phyloP scores from a whole-genome alignment of 495 filamentous ascomycete genomes.

The Neurospora sp. region DNA sequence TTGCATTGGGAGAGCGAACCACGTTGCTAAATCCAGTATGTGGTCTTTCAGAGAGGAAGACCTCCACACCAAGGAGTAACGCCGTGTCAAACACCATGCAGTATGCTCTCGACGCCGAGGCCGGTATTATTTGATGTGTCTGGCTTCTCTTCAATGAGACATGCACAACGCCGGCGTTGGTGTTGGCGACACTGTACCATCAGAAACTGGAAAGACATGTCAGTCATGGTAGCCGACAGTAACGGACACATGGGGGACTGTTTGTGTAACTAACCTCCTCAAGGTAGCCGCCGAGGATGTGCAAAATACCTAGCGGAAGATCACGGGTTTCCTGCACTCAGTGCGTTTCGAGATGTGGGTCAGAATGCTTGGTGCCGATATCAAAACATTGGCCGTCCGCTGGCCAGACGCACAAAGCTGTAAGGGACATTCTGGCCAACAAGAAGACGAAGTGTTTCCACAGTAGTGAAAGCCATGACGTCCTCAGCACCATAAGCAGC shows the following conservation, averaged over 20 bases:
- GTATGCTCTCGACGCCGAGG: neutral
- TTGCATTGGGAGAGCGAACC: neutral
- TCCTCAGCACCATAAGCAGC: constrained; percentile 70
- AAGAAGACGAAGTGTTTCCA: constrained; percentile 64
- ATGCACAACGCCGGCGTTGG: neutral
- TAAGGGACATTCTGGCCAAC: constrained; percentile 81
- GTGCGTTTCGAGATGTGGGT: neutral
- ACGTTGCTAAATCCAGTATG: neutral
- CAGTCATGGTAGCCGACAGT: neutral
- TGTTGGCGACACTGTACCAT: neutral
- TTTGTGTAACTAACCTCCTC: neutral
- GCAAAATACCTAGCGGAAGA: neutral
- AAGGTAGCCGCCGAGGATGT: neutral
- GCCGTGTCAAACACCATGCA: neutral
- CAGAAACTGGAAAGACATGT: neutral
- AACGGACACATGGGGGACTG: neutral
- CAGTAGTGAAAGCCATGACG: constrained; percentile 71
- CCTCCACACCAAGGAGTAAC: neutral
- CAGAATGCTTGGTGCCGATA: neutral
- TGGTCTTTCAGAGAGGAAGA: neutral
- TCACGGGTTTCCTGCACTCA: neutral
- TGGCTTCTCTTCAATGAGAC: neutral
- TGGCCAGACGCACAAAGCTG: constrained; percentile 73
- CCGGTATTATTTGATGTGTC: neutral
- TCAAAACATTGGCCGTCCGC: constrained; percentile 58